Conservation (phyloP, 108 stramenopile genomes). For the Skeletonema marinoi region DNA sequence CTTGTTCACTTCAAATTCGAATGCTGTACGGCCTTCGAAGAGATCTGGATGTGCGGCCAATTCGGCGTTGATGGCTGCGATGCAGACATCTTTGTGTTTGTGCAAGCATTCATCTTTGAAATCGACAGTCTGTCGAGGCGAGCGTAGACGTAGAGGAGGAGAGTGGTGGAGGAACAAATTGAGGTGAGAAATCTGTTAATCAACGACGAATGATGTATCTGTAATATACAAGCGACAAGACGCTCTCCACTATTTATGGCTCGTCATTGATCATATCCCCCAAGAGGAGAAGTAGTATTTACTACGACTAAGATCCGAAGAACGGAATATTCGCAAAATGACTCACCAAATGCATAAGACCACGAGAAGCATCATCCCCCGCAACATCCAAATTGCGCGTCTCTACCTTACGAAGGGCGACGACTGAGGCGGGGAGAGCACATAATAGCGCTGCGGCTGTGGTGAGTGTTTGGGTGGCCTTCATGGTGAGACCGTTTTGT, state of each 20-base stretch:
- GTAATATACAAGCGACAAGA: no score
- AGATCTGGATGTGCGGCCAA: background rate
- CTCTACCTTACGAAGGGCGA: background rate
- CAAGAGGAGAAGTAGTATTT: no score
- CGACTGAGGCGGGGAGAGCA: background rate
- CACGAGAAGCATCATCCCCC: background rate
- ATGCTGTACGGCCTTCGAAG: background rate
- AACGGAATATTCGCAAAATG: background rate
- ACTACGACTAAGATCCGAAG: no score
- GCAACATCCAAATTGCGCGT: background rate
- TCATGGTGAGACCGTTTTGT: background rate
- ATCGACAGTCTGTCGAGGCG: background rate
- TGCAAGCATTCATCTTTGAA: background rate
- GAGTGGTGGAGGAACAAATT: background rate
- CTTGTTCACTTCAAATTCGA: background rate
- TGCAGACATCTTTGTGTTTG: background rate
- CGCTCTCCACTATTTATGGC: background rate
- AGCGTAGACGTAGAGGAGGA: background rate
- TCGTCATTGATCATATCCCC: background rate
- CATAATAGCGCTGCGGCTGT: background rate
- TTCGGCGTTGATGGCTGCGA: background rate
- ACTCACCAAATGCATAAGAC: background rate
- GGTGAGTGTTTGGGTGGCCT: background rate
- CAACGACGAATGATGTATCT: no score
- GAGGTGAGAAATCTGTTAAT: background rate